phyloP scores from a whole-genome alignment of 306 rosid species.

The Ammopiptanthus mongolicus region DNA sequence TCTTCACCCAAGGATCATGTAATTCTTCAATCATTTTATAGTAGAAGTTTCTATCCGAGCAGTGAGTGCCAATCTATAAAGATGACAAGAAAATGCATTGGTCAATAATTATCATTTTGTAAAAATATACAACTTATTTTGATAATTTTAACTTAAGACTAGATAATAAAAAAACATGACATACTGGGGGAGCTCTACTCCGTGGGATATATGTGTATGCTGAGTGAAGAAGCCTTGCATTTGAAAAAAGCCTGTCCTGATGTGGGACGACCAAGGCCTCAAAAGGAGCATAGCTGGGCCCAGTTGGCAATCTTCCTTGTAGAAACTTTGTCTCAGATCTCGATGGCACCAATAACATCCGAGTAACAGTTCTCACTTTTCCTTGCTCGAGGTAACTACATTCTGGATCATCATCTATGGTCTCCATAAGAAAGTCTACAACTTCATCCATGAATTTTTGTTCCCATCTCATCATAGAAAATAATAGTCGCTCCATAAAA shows the following conservation, averaged over 20 bases:
- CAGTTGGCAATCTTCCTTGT: slow-evolving; percentile 52
- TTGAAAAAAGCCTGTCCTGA: slow-evolving; percentile 64
- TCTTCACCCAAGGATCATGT: slow-evolving; percentile 86
- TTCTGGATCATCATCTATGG: slow-evolving; percentile 50
- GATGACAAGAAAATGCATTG: slow-evolving; percentile 20
- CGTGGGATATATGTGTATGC: slow-evolving; percentile 81
- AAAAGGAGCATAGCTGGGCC: slow-evolving; percentile 64
- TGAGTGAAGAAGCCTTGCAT: slow-evolving; percentile 80
- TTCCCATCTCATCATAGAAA: slow-evolving; percentile 72
- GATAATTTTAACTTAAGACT: not conserved
- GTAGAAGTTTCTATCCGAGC: slow-evolving; percentile 78
- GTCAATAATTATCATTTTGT: slow-evolving; percentile 6
- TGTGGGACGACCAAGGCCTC: slow-evolving; percentile 77
- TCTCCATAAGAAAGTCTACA: slow-evolving; percentile 48
- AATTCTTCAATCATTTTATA: slow-evolving; percentile 79
- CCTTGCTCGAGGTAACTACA: slow-evolving; percentile 49
- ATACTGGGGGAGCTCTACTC: slow-evolving; percentile 93
- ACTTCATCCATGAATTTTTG: slow-evolving; percentile 52
- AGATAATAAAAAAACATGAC: slow-evolving; percentile 28
- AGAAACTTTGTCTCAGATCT: slow-evolving; percentile 50
- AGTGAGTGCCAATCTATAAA: slow-evolving; percentile 64
- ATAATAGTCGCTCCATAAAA: slow-evolving; percentile 70
- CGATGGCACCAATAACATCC: slow-evolving; percentile 80
- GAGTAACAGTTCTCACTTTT: slow-evolving; percentile 68
- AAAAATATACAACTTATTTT: not conserved